Base-by-base conservation (phyloP, 805 yeast genomes). In the Barnettozyma vustinii region DNA sequence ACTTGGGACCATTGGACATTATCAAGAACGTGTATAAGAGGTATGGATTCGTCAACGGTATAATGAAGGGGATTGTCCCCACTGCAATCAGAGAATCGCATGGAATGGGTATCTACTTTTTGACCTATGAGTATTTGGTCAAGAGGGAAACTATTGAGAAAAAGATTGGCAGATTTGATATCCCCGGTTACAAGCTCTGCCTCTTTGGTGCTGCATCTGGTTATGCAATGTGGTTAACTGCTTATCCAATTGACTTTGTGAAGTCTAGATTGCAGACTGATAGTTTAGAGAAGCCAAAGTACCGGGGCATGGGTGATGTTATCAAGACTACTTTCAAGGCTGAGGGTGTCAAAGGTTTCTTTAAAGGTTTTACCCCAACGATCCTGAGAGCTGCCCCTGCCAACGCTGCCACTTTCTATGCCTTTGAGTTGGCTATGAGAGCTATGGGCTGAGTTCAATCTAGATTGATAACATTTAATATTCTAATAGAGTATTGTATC, bases 331-430 rank as follows among this genome's bases (percentile, higher is more conserved):
- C 88, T 20, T 75, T 64, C 60, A 66, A 64, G 44, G 72, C 74
- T n/a, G 72, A 74, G 46, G 97, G 98, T 25, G 50, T 81, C 23
- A 73, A 73, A 53, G 96, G 96, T 0, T 86, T 94, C 61, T 87
- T 87, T 69, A 84, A 84, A 68, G 99, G 99, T 1, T 91, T 95
- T 63, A 68, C 81, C 18, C 97, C 99, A 36, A 91, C 98, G 0
- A 80, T 94, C 54, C 71, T 94, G 55, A 84, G 99, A 70, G 98
- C 99, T 44, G 96, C 96, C 3, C 99, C 99, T 1, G 99, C 95
- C 4, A 95, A 94, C 64, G 99, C 96, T 39, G 96, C 95, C 27
- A 95, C 99, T 0, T 94, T 94, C 69, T 84, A 89, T 40, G 90
- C 95, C 2, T 94, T 94, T 65, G 99, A 94, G 67, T 68, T 85